These are phyloP conservation scores for Aspergillus neoniger DNA, from an alignment of 2,329 filamentous ascomycete genomes.

Conservation along the genomic window DNA sequence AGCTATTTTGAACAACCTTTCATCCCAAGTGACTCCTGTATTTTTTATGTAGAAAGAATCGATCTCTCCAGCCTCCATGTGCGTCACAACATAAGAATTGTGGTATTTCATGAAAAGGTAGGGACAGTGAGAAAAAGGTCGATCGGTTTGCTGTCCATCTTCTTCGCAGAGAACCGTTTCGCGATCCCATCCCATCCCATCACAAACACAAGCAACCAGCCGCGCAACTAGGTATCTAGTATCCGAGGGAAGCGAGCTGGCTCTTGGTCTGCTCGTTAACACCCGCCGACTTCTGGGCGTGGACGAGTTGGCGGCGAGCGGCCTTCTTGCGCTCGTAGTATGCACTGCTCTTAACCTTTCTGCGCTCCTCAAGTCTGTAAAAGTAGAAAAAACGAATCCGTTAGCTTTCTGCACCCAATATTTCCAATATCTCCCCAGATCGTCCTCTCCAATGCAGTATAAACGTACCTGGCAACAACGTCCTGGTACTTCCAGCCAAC, in stretches of 20 bases:
- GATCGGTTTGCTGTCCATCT: slow-evolving; percentile 45
- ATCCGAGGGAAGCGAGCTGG: slow-evolving; percentile 87
- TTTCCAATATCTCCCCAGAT: neutral
- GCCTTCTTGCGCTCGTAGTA: slow-evolving; percentile 99
- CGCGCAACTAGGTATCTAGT: slow-evolving; percentile 63
- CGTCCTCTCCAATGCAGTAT: slow-evolving; percentile 5
- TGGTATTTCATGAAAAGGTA: slow-evolving; percentile 39
- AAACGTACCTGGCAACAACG: slow-evolving; percentile 89
- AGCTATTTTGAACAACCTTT: slow-evolving; percentile 47
- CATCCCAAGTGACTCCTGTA: slow-evolving; percentile 44
- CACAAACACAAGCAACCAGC: slow-evolving; percentile 45
- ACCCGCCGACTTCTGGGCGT: slow-evolving; percentile 89
- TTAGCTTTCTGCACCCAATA: slow-evolving; percentile 24
- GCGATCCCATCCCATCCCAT: slow-evolving; percentile 44
- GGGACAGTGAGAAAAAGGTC: slow-evolving; percentile 39
- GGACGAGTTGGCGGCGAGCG: slow-evolving; percentile 81
- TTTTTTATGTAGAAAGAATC: slow-evolving; percentile 39
- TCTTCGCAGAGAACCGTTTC: slow-evolving; percentile 40
- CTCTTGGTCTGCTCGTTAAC: slow-evolving; percentile 83
- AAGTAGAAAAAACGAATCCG: neutral
- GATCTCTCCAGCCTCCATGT: slow-evolving; percentile 34
- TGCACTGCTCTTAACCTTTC: slow-evolving; percentile 98
- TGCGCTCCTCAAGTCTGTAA: slow-evolving; percentile 91
- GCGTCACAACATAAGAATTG: slow-evolving; percentile 38
- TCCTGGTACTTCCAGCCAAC: slow-evolving; percentile 99